Conservation (phyloP, 2,329 filamentous ascomycete genomes). For the Fusarium irregulare region DNA sequence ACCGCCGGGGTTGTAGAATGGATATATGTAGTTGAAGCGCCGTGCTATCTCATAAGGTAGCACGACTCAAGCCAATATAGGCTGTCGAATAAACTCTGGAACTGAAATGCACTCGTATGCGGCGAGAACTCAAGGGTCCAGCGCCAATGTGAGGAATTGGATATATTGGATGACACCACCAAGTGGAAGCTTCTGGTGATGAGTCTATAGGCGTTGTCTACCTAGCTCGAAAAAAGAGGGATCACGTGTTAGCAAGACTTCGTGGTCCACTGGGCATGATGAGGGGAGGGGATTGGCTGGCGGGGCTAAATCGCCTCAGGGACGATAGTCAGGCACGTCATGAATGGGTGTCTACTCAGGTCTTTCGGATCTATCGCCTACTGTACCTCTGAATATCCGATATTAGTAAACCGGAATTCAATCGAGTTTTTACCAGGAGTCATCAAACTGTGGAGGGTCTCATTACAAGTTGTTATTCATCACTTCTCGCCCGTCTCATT, state of each 20-base stretch:
- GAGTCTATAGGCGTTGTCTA: conserved; percentile 44
- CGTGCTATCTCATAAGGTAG: conserved; percentile 51
- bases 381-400: background rate
- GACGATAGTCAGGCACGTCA: conserved; percentile 24
- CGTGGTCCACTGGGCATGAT: conserved; percentile 26
- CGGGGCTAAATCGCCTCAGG: conserved; percentile 11
- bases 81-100: conserved; percentile 8
- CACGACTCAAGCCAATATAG: conserved; percentile 32
- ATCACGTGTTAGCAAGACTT: conserved; percentile 47
- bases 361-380: background rate
- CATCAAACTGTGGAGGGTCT: background rate
- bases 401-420: background rate
- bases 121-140: conserved; percentile 31
- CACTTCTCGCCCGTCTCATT: background rate
- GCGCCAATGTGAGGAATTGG: conserved; percentile 39
- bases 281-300: conserved; percentile 21
- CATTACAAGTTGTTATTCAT: background rate
- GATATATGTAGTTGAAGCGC: conserved; percentile 35
- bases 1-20: conserved; percentile 48
- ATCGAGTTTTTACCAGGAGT: background rate
- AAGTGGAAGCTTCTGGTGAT: conserved; percentile 45
- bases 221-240: conserved; percentile 48
- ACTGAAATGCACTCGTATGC: conserved; percentile 21
- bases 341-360: conserved; percentile 18
- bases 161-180: conserved; percentile 48